Evolutionary conservation across 768 basidiomycete genomes (phyloP), one percentile per base, ranked within the genome.

Genomic region (Leccinum obscurum): DNA sequence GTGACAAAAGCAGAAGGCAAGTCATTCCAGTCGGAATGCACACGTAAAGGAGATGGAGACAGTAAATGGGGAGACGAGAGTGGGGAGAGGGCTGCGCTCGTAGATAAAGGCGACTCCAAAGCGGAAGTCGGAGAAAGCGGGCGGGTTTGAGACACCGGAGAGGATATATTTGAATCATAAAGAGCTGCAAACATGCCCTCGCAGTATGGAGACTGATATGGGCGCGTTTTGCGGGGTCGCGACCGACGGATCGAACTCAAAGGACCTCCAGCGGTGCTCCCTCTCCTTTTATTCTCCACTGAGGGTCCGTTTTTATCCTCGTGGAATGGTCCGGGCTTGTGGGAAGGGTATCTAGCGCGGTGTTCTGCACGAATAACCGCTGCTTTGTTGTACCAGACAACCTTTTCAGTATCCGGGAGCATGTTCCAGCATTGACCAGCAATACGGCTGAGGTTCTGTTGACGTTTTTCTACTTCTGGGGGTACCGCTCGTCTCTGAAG

Each of bases 391-490:
- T 69, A 62, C 79, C 80, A 81, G n/a, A 69, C 54, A 39, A 62
- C 64, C 66, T 73, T 76, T 41, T 77, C 76, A 35, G 65, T 69
- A 1, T 66, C 59, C 6, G 68, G 62, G 46, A 85, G 73, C 65
- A 74, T 73, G 30, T 77, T 77, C 85, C 85, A 87, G 67, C 81
- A 77, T 68, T 78, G 75, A 6, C 80, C 85, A 9, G 80, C 83
- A 62, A 84, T 77, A 58, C 80, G 75, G 60, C 79, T 80, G 61
- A 85, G 77, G 59, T 83, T 81, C 70, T 83, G 81, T 69, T 86
- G 85, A 51, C 81, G 78, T 50, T 76, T 77, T 70, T 83, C 81
- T 39, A 81, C 73, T 24, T 77, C 72, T 15, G 74, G 67, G 3
- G 81, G 79, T 49, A 83, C 76, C 11, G 74, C 60, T 20, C 73